A percentile compares a stretch with the other conserved stretches of the same genome.
phyloP scores from a whole-genome alignment of 2,329 filamentous ascomycete species.

The Aspergillus caelatus region DNA sequence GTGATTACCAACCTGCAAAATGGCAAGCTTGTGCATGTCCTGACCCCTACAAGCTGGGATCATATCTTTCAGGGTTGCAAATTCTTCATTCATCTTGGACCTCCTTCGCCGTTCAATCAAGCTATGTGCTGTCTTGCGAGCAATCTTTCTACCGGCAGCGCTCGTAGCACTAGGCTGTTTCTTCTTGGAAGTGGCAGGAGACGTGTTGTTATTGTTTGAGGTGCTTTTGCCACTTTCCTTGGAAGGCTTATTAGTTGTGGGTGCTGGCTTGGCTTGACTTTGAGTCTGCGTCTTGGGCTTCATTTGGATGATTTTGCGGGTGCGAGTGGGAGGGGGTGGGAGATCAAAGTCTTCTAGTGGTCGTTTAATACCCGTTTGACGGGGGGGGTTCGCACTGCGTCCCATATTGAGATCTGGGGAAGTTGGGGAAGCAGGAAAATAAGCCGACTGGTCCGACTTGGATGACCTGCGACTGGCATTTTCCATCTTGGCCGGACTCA shows the following conservation, averaged over 20 bases:
- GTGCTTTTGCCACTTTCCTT: conserved; percentile 28
- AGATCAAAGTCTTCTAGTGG: conserved; percentile 66
- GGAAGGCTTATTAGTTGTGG: conserved; percentile 21
- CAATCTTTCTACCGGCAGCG: conserved; percentile 89
- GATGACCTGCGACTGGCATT: conserved; percentile 31
- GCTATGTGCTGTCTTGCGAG: conserved; percentile 93
- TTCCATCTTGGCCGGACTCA: conserved; percentile 30
- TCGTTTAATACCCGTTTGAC: conserved; percentile 41
- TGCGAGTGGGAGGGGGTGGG: conserved; percentile 87
- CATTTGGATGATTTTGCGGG: conserved; percentile 98
- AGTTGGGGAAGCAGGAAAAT: conserved; percentile 37
- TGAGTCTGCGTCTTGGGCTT: conserved; percentile 64
- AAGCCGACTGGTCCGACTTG: conserved; percentile 30
- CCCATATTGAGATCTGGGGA: conserved; percentile 34
- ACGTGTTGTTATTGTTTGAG: conserved; percentile 14
- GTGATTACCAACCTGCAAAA: conserved; percentile 71
- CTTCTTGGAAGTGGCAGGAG: conserved; percentile 61
- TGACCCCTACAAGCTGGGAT: conserved; percentile 90
- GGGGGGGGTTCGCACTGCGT: conserved; percentile 27
- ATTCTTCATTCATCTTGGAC: conserved; percentile 99
- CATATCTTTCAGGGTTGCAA: conserved; percentile 89
- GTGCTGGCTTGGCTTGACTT: conserved; percentile 50
- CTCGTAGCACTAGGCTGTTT: conserved; percentile 77
- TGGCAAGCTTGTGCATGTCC: conserved; percentile 97
- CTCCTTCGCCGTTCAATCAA: conserved; percentile 86